Evolutionary conservation across 192 early-diverging fungal species (phyloP).

Genomic region (Coemansia sp.): DNA sequence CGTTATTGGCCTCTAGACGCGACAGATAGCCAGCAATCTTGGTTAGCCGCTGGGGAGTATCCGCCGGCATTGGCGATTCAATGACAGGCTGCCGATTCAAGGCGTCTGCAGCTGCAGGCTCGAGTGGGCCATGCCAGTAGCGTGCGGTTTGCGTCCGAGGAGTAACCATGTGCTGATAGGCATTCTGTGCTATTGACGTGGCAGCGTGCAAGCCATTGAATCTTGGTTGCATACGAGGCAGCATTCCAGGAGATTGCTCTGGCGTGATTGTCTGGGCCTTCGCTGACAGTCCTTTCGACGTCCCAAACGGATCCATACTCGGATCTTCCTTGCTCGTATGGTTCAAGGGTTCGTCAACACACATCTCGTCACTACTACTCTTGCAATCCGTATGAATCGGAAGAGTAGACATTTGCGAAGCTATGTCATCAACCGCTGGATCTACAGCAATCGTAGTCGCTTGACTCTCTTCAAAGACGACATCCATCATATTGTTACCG

Average conservation of each 20-base stretch:
- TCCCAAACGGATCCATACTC: background rate
- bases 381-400: background rate
- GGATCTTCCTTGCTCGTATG: background rate
- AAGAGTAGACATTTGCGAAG: background rate
- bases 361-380: background rate
- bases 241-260: slow-evolving; percentile 26
- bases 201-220: background rate
- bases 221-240: slow-evolving; percentile 20
- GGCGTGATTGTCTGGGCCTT: slow-evolving; percentile 19
- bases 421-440: background rate
- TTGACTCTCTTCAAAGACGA: slow-evolving; percentile 21
- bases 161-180: slow-evolving; percentile 17
- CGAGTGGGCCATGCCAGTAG: slow-evolving; percentile 52
- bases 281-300: background rate
- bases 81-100: slow-evolving; percentile 11
- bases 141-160: slow-evolving; percentile 52
- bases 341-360: background rate
- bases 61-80: slow-evolving; percentile 42
- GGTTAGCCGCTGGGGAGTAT: slow-evolving; percentile 36
- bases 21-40: slow-evolving; percentile 31
- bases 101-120: slow-evolving; percentile 7
- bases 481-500: background rate
- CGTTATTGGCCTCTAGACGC: slow-evolving; percentile 28
- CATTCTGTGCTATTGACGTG: background rate
- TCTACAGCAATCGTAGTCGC: slow-evolving; percentile 23